Percentiles rank a stretch among this genome's conserved stretches.
phyloP scores from a whole-genome alignment of 2,329 filamentous ascomycete species.

The Neofusicoccum kwambonambiense region DNA sequence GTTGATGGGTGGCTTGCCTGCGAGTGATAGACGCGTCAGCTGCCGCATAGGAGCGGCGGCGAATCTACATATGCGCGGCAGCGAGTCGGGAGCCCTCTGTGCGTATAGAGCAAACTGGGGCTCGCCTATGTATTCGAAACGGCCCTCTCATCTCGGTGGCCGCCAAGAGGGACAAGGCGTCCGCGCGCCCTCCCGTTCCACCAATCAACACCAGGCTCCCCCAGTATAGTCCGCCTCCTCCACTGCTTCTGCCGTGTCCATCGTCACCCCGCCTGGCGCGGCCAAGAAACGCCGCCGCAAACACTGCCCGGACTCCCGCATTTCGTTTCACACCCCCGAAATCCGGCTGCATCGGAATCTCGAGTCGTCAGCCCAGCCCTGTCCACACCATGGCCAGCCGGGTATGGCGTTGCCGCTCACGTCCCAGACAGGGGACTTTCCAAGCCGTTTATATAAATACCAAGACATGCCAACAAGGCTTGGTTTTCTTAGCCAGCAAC shows the following conservation, averaged over 20 bases:
- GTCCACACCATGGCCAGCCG: background rate
- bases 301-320: background rate
- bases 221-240: background rate
- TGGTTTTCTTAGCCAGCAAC: constrained; percentile 14
- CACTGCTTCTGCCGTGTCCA: background rate
- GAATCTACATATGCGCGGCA: constrained; percentile 1
- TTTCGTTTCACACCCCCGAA: background rate
- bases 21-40: constrained; percentile 16
- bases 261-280: background rate
- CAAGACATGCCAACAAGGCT: constrained; percentile 2
- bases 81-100: background rate
- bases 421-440: background rate
- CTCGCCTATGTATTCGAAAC: constrained; percentile 13
- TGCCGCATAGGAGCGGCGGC: background rate
- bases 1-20: background rate
- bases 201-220: background rate
- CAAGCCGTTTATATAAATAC: background rate
- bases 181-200: background rate
- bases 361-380: background rate
- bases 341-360: background rate
- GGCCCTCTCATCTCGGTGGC: constrained; percentile 11
- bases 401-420: background rate
- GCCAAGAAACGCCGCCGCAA: background rate
- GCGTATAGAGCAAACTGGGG: background rate
- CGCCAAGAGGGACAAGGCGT: background rate